Evolutionary conservation across 441 rosid genomes (phyloP), one percentile per base, ranked within the genome.

Genomic region (Biscutella laevigata): DNA sequence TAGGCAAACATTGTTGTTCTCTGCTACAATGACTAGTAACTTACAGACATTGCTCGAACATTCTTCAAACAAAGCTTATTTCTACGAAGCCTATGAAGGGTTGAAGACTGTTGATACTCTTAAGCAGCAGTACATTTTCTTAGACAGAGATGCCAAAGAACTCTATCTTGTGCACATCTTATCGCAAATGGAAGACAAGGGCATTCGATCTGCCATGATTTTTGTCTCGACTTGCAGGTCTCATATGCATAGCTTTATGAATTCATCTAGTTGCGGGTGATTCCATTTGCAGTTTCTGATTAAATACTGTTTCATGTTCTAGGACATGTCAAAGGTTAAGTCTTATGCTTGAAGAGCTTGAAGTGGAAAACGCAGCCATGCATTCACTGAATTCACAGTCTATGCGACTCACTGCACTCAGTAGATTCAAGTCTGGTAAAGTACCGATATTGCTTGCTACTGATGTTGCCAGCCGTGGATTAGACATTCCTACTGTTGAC

Each of bases 161-260:
- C 77, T 84, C 9, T 92, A 88, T 65, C 88, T 92, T 41, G 74
- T 72, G 16, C 75, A 91, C 53, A 70, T 88, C 46, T 64, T 88
- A 58, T 82, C 96, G 6, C 81, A 81, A 66, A 71, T 92, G 90
- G 83, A 80, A 76, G 92, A 82, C 2, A 76, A 86, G 83, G 86
- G 78, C 27, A 76, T 88, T 50, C 86, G 86, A 46, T 92, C 98
- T 0, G 96, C 82, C 33, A 92, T 92, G 62, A 81, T 92, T 65
- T 88, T 92, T 65, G 92, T 81, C 63, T 92, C 97, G 5, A 82
- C 95, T 33, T 88, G 97, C 95, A 80, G 96, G 95, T 88, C 59
- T 62, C 21, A 42, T 63, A 15, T 44, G 51, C 56, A 16, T 22
- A 53, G 61, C 67, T 49, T 17, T 43, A 20, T 8, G 4, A n/a